Percentiles rank a stretch among this genome's conserved stretches.
Evolutionary conservation across 2,329 filamentous ascomycete species (phyloP).

Genomic region (Colletotrichum kahawae): DNA sequence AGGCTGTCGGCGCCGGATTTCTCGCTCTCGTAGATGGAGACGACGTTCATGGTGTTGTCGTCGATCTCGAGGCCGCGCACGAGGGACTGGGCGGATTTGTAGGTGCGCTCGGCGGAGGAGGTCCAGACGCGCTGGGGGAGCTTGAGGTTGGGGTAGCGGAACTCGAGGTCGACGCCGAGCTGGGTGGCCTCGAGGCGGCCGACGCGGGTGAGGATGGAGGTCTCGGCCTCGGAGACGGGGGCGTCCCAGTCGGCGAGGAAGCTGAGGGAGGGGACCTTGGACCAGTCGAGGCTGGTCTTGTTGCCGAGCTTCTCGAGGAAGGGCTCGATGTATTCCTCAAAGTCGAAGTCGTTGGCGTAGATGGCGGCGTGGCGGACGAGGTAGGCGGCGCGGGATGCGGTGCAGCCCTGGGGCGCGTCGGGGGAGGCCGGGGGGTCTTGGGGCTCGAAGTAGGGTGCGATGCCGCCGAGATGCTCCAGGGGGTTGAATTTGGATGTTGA

Average conservation of each 20-base stretch:
- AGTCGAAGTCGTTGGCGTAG: conserved; percentile 65
- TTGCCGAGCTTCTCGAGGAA: conserved; percentile 65
- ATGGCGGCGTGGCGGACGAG: conserved; percentile 65
- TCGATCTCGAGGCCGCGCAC: conserved; percentile 60
- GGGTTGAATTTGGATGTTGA: conserved; percentile 57
- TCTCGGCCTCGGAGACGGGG: conserved; percentile 61
- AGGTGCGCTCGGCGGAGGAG: conserved; percentile 66
- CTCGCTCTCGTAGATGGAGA: conserved; percentile 60
- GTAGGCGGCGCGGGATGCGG: conserved; percentile 56
- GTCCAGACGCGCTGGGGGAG: conserved; percentile 64
- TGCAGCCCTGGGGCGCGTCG: conserved; percentile 53
- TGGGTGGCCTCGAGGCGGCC: conserved; percentile 65
- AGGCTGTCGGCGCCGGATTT: conserved; percentile 63
- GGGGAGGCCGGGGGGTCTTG: conserved; percentile 51
- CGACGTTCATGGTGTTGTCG: conserved; percentile 57
- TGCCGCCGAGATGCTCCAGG: conserved; percentile 59
- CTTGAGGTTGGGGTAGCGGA: conserved; percentile 61
- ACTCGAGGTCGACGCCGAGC: conserved; percentile 61
- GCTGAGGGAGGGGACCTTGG: conserved; percentile 55
- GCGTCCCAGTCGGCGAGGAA: conserved; percentile 63
- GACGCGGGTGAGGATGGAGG: conserved; percentile 64
- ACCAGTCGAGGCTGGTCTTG: conserved; percentile 60
- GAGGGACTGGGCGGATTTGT: conserved; percentile 62
- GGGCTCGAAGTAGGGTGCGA: conserved; percentile 62
- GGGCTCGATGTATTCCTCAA: conserved; percentile 60